These are phyloP conservation scores for Stemphylium vesicarium DNA, from an alignment of 2,329 filamentous ascomycete genomes.

Conservation along the genomic window DNA sequence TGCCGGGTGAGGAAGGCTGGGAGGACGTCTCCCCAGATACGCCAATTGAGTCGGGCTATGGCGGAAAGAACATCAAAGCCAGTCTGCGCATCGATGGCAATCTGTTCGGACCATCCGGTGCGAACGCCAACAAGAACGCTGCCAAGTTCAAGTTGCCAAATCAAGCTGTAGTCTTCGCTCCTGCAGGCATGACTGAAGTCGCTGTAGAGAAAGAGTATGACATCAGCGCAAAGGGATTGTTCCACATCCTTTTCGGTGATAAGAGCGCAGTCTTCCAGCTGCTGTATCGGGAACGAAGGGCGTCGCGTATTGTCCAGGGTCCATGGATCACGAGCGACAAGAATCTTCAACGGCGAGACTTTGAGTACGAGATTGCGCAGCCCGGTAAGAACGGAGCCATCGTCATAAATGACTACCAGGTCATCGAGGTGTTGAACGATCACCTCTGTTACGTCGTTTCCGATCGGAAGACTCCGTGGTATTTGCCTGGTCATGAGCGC, in stretches of 20 bases:
- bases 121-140: slow-evolving; percentile 54
- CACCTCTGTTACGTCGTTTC: slow-evolving; percentile 71
- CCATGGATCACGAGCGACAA: slow-evolving; percentile 79
- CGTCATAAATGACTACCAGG: slow-evolving; percentile 79
- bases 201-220: slow-evolving; percentile 84
- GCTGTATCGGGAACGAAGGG: slow-evolving; percentile 73
- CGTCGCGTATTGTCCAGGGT: slow-evolving; percentile 72
- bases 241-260: slow-evolving; percentile 95
- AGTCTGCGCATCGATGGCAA: slow-evolving; percentile 68
- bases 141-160: slow-evolving; percentile 82
- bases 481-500: slow-evolving; percentile 78
- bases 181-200: slow-evolving; percentile 77
- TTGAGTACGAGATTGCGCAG: slow-evolving; percentile 77
- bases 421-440: slow-evolving; percentile 71
- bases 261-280: slow-evolving; percentile 94
- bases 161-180: slow-evolving; percentile 82
- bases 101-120: slow-evolving; percentile 56
- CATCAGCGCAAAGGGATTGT: slow-evolving; percentile 90
- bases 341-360: slow-evolving; percentile 75
- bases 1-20: slow-evolving; percentile 86
- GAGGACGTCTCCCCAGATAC: slow-evolving; percentile 74
- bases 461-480: slow-evolving; percentile 73
- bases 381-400: slow-evolving; percentile 44
- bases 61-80: slow-evolving; percentile 60
- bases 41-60: slow-evolving; percentile 62